phyloP scores from a whole-genome alignment of 371 early-diverging fungal species.

The Actinomucor elegans region DNA sequence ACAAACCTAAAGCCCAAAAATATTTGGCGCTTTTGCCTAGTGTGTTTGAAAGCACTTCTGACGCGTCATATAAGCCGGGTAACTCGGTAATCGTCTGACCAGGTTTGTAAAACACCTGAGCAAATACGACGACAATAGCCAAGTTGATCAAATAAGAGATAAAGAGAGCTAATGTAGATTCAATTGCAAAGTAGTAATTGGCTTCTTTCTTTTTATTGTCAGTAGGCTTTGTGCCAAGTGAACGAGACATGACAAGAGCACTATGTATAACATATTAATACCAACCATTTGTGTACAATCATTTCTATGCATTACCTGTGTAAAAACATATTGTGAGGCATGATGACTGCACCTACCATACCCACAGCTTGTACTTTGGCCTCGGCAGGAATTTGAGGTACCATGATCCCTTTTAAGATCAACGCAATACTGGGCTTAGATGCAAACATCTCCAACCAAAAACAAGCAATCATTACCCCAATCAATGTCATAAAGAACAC shows the following conservation, averaged over 20 bases:
- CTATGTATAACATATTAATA: conserved; percentile 19
- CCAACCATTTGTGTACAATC: not conserved
- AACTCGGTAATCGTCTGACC: conserved; percentile 25
- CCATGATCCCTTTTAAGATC: conserved; percentile 59
- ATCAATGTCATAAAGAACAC: conserved; percentile 66
- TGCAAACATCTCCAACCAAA: conserved; percentile 66
- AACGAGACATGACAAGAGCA: conserved; percentile 63
- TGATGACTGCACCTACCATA: conserved; percentile 70
- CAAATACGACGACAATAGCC: conserved; percentile 72
- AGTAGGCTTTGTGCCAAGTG: conserved; percentile 48
- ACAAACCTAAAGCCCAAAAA: conserved; percentile 68
- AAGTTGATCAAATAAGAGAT: conserved; percentile 72
- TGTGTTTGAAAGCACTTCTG: conserved; percentile 52
- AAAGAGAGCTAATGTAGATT: conserved; percentile 62
- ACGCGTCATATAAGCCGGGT: conserved; percentile 65
- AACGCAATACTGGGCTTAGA: conserved; percentile 54
- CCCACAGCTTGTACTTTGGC: conserved; percentile 68
- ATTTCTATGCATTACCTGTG: conserved; percentile 42
- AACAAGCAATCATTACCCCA: conserved; percentile 64
- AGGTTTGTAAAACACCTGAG: conserved; percentile 61
- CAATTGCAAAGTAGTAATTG: conserved; percentile 68
- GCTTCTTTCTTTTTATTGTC: conserved; percentile 60
- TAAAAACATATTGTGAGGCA: conserved; percentile 80
- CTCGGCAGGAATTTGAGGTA: conserved; percentile 59
- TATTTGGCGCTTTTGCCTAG: conserved; percentile 61